Percentiles rank a stretch among this genome's conserved stretches.
These are phyloP conservation scores for Geranium rotundifolium DNA, from an alignment of 345 rosid genomes.

Conservation along the genomic window DNA sequence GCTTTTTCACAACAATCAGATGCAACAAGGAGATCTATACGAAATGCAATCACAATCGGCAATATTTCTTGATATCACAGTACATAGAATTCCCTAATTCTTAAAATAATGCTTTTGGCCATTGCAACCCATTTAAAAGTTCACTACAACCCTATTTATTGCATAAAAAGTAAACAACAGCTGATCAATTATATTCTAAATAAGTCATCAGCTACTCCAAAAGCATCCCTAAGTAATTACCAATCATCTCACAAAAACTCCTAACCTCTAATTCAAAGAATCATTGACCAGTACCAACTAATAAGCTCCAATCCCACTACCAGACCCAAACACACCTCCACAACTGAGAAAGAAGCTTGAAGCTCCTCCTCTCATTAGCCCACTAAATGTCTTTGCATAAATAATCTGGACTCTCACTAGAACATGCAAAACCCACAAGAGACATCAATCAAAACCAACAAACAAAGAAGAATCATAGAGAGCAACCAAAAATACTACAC, in stretches of 20 bases:
- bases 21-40: too few relatives aligned
- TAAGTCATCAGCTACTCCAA: background rate
- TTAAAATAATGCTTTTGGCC: background rate
- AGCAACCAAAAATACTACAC: background rate
- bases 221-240: background rate
- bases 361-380: too few relatives aligned
- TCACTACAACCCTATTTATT: background rate
- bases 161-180: background rate
- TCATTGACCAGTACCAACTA: background rate
- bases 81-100: background rate
- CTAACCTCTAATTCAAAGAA: background rate
- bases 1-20: background rate
- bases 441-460: background rate
- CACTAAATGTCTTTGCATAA: too few relatives aligned
- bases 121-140: background rate
- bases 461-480: background rate
- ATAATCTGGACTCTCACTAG: background rate
- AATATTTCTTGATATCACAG: background rate
- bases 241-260: background rate
- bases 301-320: too few relatives aligned
- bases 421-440: background rate
- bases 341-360: background rate
- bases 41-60: background rate
- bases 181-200: background rate
- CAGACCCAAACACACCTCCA: too few relatives aligned